Evolutionary conservation across 1,284 basidiomycete species (phyloP).

Genomic region (Sanghuangporus weigelae): DNA sequence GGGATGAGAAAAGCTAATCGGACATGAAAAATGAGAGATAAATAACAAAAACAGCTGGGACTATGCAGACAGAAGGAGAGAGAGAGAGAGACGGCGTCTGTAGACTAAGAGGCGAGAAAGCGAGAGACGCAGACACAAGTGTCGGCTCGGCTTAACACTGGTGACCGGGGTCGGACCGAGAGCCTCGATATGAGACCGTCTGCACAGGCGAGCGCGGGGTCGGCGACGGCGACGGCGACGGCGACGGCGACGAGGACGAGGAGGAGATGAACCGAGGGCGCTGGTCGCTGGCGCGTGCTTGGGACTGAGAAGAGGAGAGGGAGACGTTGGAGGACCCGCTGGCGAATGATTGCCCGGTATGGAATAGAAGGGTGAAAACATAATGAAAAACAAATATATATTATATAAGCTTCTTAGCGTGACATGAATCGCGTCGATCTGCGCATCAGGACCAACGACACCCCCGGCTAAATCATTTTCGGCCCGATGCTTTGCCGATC

Average conservation of each 20-base stretch:
- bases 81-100: conserved; percentile 15
- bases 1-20: conserved; percentile 9
- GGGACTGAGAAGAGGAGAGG: not conserved
- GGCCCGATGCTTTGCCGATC: not conserved
- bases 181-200: not conserved
- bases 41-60: conserved; percentile 13
- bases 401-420: not conserved
- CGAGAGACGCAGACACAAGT: not conserved
- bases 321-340: not conserved
- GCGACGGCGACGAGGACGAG: not conserved
- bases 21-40: conserved; percentile 20
- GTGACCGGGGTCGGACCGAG: conserved; percentile 9
- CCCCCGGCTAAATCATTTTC: not conserved
- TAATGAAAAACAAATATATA: not conserved
- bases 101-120: conserved; percentile 6
- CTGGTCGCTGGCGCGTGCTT: not conserved
- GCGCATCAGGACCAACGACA: not conserved
- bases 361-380: conserved; percentile 1
- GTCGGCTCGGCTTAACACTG: not conserved
- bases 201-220: not conserved
- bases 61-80: conserved; percentile 15
- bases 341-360: not conserved
- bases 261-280: not conserved
- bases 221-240: not conserved
- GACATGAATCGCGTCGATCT: not conserved